A percentile compares a stretch with the other conserved stretches of the same genome.
These are phyloP conservation scores for Brassica incana DNA, from an alignment of 345 rosid genomes.

Conservation along the genomic window DNA sequence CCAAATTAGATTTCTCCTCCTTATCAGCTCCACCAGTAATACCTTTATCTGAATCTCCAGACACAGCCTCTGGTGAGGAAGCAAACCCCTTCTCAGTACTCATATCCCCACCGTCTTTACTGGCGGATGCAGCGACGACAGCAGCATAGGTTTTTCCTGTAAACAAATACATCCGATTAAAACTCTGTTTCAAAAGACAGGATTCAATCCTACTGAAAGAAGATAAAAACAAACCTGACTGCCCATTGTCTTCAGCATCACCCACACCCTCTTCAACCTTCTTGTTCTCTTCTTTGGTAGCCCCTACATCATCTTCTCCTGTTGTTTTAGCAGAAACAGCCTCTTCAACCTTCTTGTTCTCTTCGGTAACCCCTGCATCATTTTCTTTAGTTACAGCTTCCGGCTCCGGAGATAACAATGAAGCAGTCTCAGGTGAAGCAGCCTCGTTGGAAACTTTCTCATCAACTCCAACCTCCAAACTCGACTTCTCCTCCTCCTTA, in stretches of 20 bases:
- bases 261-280: constrained; percentile 9
- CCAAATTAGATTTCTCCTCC: constrained; percentile 21
- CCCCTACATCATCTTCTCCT: not conserved
- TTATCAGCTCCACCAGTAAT: constrained; percentile 12
- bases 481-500: not conserved
- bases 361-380: constrained; percentile 31
- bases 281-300: not conserved
- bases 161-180: constrained; percentile 13
- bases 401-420: constrained; percentile 36
- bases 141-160: constrained; percentile 37
- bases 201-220: constrained; percentile 9
- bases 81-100: too few relatives aligned
- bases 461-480: constrained; percentile 1
- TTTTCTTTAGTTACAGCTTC: too few relatives aligned
- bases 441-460: constrained; percentile 16
- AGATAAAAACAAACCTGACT: constrained; percentile 48
- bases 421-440: not conserved
- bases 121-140: constrained; percentile 33
- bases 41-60: constrained; percentile 27
- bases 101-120: too few relatives aligned
- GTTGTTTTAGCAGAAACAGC: not conserved
- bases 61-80: constrained; percentile 34
- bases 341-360: constrained; percentile 8
- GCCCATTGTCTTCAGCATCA: constrained; percentile 10
- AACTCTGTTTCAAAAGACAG: constrained; percentile 31